Evolutionary conservation across 805 yeast species (phyloP), one percentile per base, ranked within the genome.

Genomic region (Dipodascus geniculatus): DNA sequence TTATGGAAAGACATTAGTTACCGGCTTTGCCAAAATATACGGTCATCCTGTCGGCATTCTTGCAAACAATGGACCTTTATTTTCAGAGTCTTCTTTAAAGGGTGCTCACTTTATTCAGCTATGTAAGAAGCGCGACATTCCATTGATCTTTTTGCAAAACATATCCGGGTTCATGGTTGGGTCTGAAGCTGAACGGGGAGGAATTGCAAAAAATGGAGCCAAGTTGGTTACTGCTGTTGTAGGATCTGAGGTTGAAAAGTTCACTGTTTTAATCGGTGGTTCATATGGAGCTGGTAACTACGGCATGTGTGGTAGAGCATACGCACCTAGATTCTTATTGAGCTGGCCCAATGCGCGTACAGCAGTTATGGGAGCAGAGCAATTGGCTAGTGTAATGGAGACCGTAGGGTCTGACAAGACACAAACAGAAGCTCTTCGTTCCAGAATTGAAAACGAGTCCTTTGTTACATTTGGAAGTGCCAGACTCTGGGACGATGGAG

Each of bases 121-220:
- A 48, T 65, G 68, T 57, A 64, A 64, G 54, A 61, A 64, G 57
- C 58, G 68, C 14, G 65, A 61, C 50, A 62, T 63, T 47, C 68
- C 68, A 9, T 58, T 65, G 48, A 61, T 65, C 22, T 65, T 65
- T 54, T 50, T 65, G 50, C 68, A 65, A 54, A 65, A 65, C 52
- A 65, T 65, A 33, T 59, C 67, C 8, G 68, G 68, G 0, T 65
- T 65, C 60, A 65, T 65, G 68, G 68, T 65, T 11, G 68, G 68
- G 2, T 61, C 66, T 6, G 67, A 63, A 19, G 66, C 68, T 16
- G 68, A 65, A 54, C 59, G 63, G 42, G 67, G 67, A 8, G 68
- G 68, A 16, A 65, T 65, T 24, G 68, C 68, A 23, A 65, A 65
- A 56, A 65, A 65, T 51, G 68, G 68, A 2, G 68, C 68, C 28